Evolutionary conservation across 1,139 yeast species (phyloP).

Genomic region (Zygosaccharomyces sapae): DNA sequence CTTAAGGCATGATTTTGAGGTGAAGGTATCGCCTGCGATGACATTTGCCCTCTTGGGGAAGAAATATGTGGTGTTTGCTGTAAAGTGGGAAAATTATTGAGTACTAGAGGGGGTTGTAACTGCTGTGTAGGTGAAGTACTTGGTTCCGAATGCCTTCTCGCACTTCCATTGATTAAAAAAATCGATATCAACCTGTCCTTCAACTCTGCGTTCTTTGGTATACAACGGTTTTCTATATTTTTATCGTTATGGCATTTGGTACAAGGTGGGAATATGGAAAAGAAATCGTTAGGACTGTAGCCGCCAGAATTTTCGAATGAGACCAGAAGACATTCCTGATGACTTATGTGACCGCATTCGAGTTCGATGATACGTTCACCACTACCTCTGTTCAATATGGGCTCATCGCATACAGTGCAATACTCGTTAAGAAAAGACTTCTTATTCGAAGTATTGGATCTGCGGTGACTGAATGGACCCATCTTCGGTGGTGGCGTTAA

Average conservation of each 20-base stretch:
- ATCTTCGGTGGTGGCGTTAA: constrained; percentile 13
- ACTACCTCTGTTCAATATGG: constrained; percentile 29
- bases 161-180: constrained; percentile 15
- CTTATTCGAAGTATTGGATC: constrained; percentile 14
- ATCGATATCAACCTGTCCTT: constrained; percentile 27
- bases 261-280: constrained; percentile 30
- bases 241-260: constrained; percentile 19
- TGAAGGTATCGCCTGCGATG: constrained; percentile 4
- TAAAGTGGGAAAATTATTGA: background rate
- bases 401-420: constrained; percentile 36
- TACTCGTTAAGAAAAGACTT: constrained; percentile 30
- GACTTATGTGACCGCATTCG: constrained; percentile 33
- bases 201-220: constrained; percentile 29
- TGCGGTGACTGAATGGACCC: constrained; percentile 17
- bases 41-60: background rate
- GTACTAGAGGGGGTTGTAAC: background rate
- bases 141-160: constrained; percentile 7
- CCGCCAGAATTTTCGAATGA: constrained; percentile 19
- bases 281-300: constrained; percentile 15
- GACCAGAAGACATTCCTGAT: constrained; percentile 33
- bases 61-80: background rate
- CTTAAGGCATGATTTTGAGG: background rate
- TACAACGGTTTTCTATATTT: constrained; percentile 19
- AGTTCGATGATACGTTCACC: constrained; percentile 34
- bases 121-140: background rate